phyloP scores from a whole-genome alignment of 129 eudicot species.

The Erigeron canadensis region DNA sequence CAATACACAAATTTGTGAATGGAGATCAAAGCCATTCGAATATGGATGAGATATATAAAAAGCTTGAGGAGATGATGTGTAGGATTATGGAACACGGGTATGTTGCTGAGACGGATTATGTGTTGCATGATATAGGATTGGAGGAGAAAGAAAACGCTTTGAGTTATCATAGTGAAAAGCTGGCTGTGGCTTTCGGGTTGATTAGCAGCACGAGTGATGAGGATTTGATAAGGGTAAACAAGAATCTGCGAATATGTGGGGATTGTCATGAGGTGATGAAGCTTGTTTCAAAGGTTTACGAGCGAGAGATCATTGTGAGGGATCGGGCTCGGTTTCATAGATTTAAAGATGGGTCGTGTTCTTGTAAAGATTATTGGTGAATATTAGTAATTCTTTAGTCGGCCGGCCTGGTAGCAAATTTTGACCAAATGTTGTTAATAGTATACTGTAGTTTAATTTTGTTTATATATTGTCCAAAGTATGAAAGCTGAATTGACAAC shows the following conservation, averaged over 20 bases:
- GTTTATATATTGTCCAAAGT: too few species aligned
- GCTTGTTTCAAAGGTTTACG: conserved; percentile 71
- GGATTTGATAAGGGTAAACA: conserved; percentile 55
- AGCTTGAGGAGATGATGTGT: conserved; percentile 68
- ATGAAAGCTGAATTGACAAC: too few species aligned
- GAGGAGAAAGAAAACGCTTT: conserved; percentile 87
- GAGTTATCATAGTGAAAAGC: conserved; percentile 81
- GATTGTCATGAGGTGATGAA: conserved; percentile 87
- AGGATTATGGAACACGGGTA: conserved; percentile 59
- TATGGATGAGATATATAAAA: conserved; percentile 55
- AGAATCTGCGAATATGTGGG: conserved; percentile 89
- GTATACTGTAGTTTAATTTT: too few species aligned
- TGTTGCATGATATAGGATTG: conserved; percentile 82
- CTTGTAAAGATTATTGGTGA: conserved; percentile 88
- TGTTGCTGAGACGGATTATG: conserved; percentile 65
- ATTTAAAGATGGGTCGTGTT: conserved; percentile 69
- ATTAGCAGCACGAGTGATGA: conserved; percentile 31
- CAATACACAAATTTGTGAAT: conserved; percentile 62
- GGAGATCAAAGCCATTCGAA: conserved; percentile 66
- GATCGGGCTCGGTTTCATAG: conserved; percentile 88
- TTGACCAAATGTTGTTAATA: not conserved
- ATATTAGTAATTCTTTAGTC: not conserved
- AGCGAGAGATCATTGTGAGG: conserved; percentile 79
- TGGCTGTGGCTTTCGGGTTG: conserved; percentile 88
- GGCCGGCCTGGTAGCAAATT: not conserved